Evolutionary conservation across 129 eudicot genomes (phyloP).

Genomic region (Oenanthe sinensis): DNA sequence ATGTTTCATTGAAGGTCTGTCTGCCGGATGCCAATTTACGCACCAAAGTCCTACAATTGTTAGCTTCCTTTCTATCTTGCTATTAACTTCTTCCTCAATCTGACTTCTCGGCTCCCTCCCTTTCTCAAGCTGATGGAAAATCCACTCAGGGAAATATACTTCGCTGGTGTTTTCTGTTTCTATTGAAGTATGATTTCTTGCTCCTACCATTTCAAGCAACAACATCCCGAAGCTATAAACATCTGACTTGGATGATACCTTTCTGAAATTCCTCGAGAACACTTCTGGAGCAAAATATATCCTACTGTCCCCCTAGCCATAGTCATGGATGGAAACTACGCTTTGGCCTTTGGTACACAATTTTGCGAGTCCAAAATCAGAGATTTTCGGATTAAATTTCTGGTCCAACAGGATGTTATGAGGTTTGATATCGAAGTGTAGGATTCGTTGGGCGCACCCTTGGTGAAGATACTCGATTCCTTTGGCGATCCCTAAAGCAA

Average conservation of each 20-base stretch:
- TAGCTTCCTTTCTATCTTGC: slow-evolving; percentile 3
- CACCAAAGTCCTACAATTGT: slow-evolving; percentile 8
- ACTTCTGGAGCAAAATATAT: slow-evolving; percentile 7
- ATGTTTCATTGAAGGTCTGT: slow-evolving; percentile 13
- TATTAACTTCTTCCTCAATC: neutral
- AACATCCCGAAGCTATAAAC: slow-evolving; percentile 11
- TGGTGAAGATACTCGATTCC: slow-evolving; percentile 10
- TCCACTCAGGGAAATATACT: slow-evolving; percentile 7
- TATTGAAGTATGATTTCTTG: neutral
- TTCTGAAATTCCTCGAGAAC: slow-evolving; percentile 1
- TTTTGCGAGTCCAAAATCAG: slow-evolving; percentile 10
- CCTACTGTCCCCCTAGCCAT: slow-evolving; percentile 12
- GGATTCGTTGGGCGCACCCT: slow-evolving; percentile 4
- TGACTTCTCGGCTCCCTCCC: neutral
- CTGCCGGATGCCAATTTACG: slow-evolving; percentile 6
- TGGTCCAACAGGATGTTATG: slow-evolving; percentile 13
- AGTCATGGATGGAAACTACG: slow-evolving; percentile 7
- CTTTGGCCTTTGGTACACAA: slow-evolving; percentile 2
- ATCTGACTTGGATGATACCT: slow-evolving; percentile 9
- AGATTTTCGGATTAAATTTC: slow-evolving; percentile 6
- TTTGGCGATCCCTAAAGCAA: slow-evolving; percentile 10
- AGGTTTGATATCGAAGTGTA: slow-evolving; percentile 6
- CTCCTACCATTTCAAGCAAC: slow-evolving; percentile 11
- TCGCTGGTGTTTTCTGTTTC: neutral
- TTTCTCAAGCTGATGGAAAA: neutral